phyloP scores from a whole-genome alignment of 2,329 filamentous ascomycete genomes.

The Microthyrium microscopicum region DNA sequence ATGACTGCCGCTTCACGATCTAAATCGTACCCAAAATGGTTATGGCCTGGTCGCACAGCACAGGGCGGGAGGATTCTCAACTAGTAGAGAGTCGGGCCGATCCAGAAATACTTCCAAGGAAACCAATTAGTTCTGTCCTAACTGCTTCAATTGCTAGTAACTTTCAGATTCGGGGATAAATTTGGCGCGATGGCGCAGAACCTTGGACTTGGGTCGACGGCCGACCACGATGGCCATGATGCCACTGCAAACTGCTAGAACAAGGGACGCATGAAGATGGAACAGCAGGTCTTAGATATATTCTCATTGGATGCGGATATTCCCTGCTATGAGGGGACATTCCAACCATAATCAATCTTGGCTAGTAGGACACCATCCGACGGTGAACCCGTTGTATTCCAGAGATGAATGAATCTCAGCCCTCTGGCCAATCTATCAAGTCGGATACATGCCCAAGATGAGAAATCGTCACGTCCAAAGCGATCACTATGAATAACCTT shows the following conservation, averaged over 20 bases:
- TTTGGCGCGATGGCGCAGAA: too few relatives aligned
- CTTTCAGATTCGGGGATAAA: too few relatives aligned
- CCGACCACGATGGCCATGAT: too few relatives aligned
- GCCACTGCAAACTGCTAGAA: not conserved
- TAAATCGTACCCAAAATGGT: too few relatives aligned
- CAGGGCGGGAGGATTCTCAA: too few relatives aligned
- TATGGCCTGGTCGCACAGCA: too few relatives aligned
- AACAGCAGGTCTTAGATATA: not conserved
- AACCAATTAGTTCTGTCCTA: too few relatives aligned
- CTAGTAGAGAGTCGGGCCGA: too few relatives aligned
- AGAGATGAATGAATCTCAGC: slow-evolving; percentile 60
- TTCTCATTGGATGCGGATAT: not conserved
- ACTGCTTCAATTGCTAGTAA: too few relatives aligned
- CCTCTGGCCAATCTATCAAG: slow-evolving; percentile 65
- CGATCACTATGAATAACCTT: slow-evolving; percentile 80
- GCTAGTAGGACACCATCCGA: slow-evolving; percentile 58
- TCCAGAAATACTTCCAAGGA: too few relatives aligned
- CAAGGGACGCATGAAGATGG: not conserved
- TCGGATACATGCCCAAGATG: slow-evolving; percentile 78
- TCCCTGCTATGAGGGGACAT: not conserved
- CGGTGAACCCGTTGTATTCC: slow-evolving; percentile 49
- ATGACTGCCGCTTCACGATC: too few relatives aligned
- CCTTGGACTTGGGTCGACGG: too few relatives aligned
- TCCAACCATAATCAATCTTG: slow-evolving; percentile 35
- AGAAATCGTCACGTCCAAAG: slow-evolving; percentile 58